Conservation (phyloP, 176 grass and related monocot species). For the Oryza australiensis region DNA sequence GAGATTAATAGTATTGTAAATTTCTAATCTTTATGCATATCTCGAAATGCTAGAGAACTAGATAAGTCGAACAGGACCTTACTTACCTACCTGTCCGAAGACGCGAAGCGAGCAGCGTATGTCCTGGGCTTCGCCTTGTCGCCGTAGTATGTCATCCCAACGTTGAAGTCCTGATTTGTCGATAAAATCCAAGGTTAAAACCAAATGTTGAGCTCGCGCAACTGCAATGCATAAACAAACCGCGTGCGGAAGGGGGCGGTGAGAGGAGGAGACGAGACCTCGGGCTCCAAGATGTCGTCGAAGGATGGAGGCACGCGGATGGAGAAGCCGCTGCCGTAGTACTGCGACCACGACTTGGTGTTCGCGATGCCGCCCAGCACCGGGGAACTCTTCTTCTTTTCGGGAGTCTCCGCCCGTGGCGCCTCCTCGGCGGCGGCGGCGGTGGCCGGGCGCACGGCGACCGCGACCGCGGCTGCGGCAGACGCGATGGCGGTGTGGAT, state of each 20-base stretch:
- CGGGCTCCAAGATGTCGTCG: conserved; percentile 93
- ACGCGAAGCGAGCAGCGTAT: conserved; percentile 88
- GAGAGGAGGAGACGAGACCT: conserved; percentile 26
- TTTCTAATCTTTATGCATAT: not conserved
- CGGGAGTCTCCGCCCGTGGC: conserved; percentile 6
- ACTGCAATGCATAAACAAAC: not conserved
- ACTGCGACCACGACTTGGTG: conserved; percentile 88
- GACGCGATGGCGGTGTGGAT: conserved; percentile 42
- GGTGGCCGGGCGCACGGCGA: not conserved
- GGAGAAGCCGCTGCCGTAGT: conserved; percentile 87
- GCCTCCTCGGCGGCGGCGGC: conserved; percentile 37
- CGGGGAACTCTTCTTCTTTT: not conserved
- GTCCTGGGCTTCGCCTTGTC: conserved; percentile 78
- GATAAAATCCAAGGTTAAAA: not conserved
- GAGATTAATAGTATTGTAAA: not conserved
- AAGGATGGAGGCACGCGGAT: conserved; percentile 87
- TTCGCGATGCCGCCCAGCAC: conserved; percentile 69
- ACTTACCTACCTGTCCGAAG: conserved; percentile 79
- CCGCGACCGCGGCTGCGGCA: conserved; percentile 24
- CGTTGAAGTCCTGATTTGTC: conserved; percentile 60
- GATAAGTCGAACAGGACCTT: conserved; percentile 6
- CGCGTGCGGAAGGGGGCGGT: not conserved
- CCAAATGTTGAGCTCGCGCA: not conserved
- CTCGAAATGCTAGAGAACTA: not conserved
- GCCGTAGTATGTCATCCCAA: conserved; percentile 80